Percentiles rank a stretch among this genome's conserved stretches.
Conservation (phyloP, 257 asterid species). For the Nicotiana obtusifolia region DNA sequence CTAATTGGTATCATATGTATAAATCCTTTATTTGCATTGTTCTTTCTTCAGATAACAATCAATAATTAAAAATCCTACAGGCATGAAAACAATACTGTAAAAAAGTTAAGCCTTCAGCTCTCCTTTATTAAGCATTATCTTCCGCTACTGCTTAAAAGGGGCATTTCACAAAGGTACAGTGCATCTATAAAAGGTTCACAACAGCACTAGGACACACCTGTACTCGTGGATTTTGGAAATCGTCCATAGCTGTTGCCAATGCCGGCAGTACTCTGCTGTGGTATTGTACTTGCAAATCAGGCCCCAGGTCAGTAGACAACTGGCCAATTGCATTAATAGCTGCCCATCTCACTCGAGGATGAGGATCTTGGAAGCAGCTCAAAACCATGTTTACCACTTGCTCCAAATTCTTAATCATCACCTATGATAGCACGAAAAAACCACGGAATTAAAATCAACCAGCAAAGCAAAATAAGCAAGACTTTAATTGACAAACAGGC, state of each 20-base stretch:
- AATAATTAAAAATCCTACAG: neutral
- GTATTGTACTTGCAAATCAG: constrained; percentile 88
- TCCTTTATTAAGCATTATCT: neutral
- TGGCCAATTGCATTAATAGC: constrained; percentile 99
- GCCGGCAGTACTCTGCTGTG: constrained; percentile 83
- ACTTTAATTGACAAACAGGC: neutral
- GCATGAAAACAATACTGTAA: neutral
- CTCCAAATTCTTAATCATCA: constrained; percentile 82
- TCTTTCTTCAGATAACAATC: neutral
- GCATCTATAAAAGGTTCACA: neutral
- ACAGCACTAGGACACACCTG: constrained; percentile 48
- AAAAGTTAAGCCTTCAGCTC: neutral
- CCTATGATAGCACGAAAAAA: constrained; percentile 30
- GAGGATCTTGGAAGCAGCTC: constrained; percentile 93
- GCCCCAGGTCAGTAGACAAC: constrained; percentile 96
- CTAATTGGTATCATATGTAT: neutral
- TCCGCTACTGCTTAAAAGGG: neutral
- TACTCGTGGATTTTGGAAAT: constrained; percentile 91
- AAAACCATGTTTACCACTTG: constrained; percentile 90
- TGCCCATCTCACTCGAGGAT: constrained; percentile 98
- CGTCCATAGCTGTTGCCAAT: constrained; percentile 87
- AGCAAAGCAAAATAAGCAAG: neutral
- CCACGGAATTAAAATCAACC: neutral
- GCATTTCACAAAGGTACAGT: neutral
- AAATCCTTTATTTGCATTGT: neutral